Evolutionary conservation across 2,329 filamentous ascomycete species (phyloP).

Genomic region (Sporothrix dimorphospora): DNA sequence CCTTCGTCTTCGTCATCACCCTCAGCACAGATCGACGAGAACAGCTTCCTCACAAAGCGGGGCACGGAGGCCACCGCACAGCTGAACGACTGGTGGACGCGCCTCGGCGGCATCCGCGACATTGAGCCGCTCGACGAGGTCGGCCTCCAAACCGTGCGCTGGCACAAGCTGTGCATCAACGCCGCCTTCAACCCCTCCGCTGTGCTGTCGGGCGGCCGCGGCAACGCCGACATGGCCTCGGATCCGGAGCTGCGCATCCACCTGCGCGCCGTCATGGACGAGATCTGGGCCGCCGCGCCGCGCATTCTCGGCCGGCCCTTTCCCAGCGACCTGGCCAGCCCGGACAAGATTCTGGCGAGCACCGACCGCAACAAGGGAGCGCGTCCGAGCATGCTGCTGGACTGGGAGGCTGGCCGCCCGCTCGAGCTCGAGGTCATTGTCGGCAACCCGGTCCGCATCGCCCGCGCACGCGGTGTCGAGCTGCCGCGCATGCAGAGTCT

Average conservation of each 20-base stretch:
- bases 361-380: conserved; percentile 67
- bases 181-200: conserved; percentile 74
- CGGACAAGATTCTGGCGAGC: conserved; percentile 65
- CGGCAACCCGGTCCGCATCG: conserved; percentile 70
- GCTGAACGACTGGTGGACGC: conserved; percentile 58
- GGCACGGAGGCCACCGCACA: conserved; percentile 50
- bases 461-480: conserved; percentile 62
- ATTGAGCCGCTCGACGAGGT: conserved; percentile 62
- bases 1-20: not conserved
- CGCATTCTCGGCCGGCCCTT: conserved; percentile 64
- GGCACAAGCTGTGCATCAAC: conserved; percentile 80
- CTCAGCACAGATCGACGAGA: not conserved
- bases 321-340: conserved; percentile 61
- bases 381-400: conserved; percentile 68
- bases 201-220: conserved; percentile 65
- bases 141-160: conserved; percentile 69
- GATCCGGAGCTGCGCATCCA: conserved; percentile 66
- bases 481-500: conserved; percentile 68
- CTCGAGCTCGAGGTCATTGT: conserved; percentile 75
- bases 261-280: conserved; percentile 68
- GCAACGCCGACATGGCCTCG: conserved; percentile 65
- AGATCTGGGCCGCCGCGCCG: conserved; percentile 67
- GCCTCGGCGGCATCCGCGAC: conserved; percentile 65
- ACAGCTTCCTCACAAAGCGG: conserved; percentile 27
- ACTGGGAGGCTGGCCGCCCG: conserved; percentile 67